Evolutionary conservation across 768 basidiomycete genomes (phyloP), one percentile per base, ranked within the genome.

Genomic region (Auricularia cornea): DNA sequence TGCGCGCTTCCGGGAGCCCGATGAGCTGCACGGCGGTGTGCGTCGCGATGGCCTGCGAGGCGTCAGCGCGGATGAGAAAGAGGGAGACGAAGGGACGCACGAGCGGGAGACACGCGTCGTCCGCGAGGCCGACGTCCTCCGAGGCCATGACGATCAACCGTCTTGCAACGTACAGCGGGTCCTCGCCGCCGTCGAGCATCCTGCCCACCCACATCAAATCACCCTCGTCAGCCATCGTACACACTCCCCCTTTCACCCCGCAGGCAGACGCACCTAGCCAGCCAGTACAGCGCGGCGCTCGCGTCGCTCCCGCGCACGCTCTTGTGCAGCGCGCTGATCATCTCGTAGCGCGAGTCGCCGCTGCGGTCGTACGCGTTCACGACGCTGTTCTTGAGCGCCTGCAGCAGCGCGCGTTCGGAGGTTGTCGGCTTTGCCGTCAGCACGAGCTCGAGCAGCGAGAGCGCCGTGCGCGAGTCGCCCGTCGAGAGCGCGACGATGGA

Each of bases 261-360:
- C n/a, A n/a, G n/a, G n/a, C 2, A 26, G 20, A 60, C 66, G 52
- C 38, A 68, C 71, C 78, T 82, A 11, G 91, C 90, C 26, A 94
- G 79, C 90, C 92, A 94, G 71, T 94, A 94, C 78, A 93, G 75
- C 5, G 92, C 92, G 0, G 90, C 92, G 68, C 80, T 80, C 5
- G 84, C 84, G 66, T 92, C 84, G 62, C 85, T 84, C 8, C 90
- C 92, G 35, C 92, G 81, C 35, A 94, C 81, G 63, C 84, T 84
- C 73, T 94, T 94, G 75, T 94, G 92, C 67, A 94, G 76, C 2
- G 88, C 91, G 33, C 86, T 88, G 67, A 91, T 92, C 84, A 89
- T 85, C 72, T 92, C 90, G 69, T 91, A 92, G 63, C 79, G 83
- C 64, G 80, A 80, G 66, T 93, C 92, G 3, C 90, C 90, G 10